Evolutionary conservation across 768 basidiomycete species (phyloP).

Genomic region (Macrolepiota dolichaula): DNA sequence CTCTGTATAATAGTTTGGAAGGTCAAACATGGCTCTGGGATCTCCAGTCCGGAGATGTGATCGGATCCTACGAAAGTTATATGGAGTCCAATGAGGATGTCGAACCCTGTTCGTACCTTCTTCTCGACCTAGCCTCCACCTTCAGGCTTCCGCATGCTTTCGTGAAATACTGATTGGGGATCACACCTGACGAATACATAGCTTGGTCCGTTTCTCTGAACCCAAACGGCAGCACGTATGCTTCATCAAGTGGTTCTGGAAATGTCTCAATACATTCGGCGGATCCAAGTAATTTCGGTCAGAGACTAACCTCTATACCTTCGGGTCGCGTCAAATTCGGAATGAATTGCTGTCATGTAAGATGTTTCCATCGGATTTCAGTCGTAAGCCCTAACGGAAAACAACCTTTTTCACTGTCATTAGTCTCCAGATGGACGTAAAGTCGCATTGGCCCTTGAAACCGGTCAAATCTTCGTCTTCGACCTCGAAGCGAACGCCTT

Average conservation of each 20-base stretch:
- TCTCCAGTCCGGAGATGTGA: slow-evolving; percentile 53
- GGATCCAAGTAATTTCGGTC: slow-evolving; percentile 61
- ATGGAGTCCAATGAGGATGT: slow-evolving; percentile 51
- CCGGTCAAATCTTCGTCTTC: slow-evolving; percentile 86
- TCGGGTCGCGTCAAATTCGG: slow-evolving; percentile 78
- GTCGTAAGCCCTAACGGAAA: background rate
- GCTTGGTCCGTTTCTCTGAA: slow-evolving; percentile 87
- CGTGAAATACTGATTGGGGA: slow-evolving; percentile 6
- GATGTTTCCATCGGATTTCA: slow-evolving; percentile 16
- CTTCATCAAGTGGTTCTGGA: slow-evolving; percentile 69
- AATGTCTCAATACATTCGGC: slow-evolving; percentile 75
- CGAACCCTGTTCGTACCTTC: slow-evolving; percentile 61
- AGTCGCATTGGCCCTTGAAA: slow-evolving; percentile 79
- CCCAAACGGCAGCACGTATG: slow-evolving; percentile 70
- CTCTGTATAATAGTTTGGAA: slow-evolving; percentile 80
- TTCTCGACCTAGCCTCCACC: background rate
- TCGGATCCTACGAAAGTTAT: slow-evolving; percentile 74
- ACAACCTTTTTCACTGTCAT: background rate
- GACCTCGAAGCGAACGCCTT: slow-evolving; percentile 71
- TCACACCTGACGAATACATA: slow-evolving; percentile 19
- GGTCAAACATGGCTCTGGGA: slow-evolving; percentile 80
- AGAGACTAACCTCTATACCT: slow-evolving; percentile 51
- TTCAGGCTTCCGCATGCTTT: slow-evolving; percentile 12
- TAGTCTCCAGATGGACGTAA: slow-evolving; percentile 88
- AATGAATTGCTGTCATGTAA: slow-evolving; percentile 70